Percentiles rank a stretch among this genome's conserved stretches.
Conservation (phyloP, 768 basidiomycete species). For the Trametes gibbosa region DNA sequence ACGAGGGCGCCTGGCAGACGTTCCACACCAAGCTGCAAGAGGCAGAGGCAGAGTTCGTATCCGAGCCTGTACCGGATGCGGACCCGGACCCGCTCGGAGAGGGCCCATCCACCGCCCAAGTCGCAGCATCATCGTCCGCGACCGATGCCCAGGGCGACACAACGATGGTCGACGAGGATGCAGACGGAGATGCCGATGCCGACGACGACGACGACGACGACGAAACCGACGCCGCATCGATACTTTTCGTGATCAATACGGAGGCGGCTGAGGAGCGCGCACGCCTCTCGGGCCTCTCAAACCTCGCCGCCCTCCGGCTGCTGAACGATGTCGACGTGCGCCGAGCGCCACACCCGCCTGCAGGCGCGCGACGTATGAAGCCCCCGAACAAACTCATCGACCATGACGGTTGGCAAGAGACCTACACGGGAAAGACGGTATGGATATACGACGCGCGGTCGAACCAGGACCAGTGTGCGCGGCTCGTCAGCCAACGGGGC, state of each 20-base stretch:
- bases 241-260: constrained; percentile 55
- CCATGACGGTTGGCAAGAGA: constrained; percentile 65
- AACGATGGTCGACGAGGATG: constrained; percentile 23
- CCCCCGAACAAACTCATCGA: constrained; percentile 62
- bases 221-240: constrained; percentile 25
- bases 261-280: constrained; percentile 38
- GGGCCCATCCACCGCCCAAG: constrained; percentile 21
- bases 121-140: constrained; percentile 13
- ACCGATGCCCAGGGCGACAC: constrained; percentile 24
- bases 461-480: constrained; percentile 62
- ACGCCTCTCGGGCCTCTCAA: constrained; percentile 52
- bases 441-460: constrained; percentile 77
- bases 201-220: constrained; percentile 21
- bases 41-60: constrained; percentile 55
- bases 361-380: constrained; percentile 43
- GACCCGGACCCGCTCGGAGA: constrained; percentile 24
- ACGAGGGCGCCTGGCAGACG: constrained; percentile 62
- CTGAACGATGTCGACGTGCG: constrained; percentile 72
- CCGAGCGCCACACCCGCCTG: constrained; percentile 44
- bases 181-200: constrained; percentile 32
- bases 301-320: constrained; percentile 62
- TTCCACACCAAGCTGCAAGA: constrained; percentile 51
- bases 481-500: constrained; percentile 56
- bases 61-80: constrained; percentile 19
- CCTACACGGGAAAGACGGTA: constrained; percentile 62